Evolutionary conservation across 768 basidiomycete species (phyloP), one percentile per base, ranked within the genome.

Genomic region (Pholiota microspora): DNA sequence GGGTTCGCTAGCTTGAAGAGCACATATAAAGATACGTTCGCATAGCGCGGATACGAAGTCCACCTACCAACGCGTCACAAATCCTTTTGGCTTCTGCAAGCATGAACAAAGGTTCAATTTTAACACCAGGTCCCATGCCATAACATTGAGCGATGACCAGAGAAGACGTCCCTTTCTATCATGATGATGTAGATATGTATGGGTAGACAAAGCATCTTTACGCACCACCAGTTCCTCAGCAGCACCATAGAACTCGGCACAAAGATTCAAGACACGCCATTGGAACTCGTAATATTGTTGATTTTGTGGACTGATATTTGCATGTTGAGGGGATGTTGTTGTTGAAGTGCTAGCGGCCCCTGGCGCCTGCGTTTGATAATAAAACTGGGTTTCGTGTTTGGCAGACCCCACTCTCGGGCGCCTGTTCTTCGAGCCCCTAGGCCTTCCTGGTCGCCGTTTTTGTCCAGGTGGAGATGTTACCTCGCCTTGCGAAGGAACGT

Each of bases 281-380:
- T 92, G 89, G 63, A 91, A 91, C 64, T 92, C 88, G 67, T 89
- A 89, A 67, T 89, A 91, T 61, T 85, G 83, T 57, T 89, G 85
- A 65, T 88, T 88, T 58, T 85, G 82, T 2, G 83, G 73, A 53
- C 80, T 81, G 23, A 84, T 79, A 46, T 78, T 75, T 3, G 78
- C 72, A 29, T 77, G 72, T 34, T 73, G 73, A 32, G 77, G 77
- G 7, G 73, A 71, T 21, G 68, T 65, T 29, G 67, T 57, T 12
- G 61, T 49, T 28, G 65, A 40, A 15, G 64, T 34, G 18, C 62
- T 53, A 36, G 76, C 70, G 45, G 67, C 60, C 49, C 59, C 42
- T 28, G 59, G 28, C 32, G 69, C 40, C n/a, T 74, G 67, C 36
- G 71, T 68, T 44, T 75, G 72, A 55, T 79, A 72, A 60, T 80